Conservation (phyloP, 73 alveolate genomes). For the Paraurostyla sp. region DNA sequence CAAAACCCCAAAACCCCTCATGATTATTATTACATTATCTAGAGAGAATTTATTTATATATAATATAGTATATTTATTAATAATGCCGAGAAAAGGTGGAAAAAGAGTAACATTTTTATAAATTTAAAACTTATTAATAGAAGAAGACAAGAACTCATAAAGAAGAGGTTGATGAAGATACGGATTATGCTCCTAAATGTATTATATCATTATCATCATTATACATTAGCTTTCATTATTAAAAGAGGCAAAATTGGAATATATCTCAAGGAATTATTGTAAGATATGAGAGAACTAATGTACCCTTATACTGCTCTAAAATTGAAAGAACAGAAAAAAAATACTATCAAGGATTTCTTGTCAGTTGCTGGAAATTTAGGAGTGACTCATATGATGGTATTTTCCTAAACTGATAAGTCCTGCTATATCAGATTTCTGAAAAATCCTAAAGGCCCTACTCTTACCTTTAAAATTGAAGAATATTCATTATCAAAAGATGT, state of each 20-base stretch:
- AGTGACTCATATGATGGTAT: conserved; percentile 91
- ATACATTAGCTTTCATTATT: conserved; percentile 82
- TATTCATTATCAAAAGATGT: conserved; percentile 89
- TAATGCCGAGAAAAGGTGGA: conserved; percentile 95
- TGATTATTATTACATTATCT: no score
- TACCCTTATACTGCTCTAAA: conserved; percentile 91
- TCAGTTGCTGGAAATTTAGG: conserved; percentile 87
- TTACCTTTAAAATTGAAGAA: conserved; percentile 86
- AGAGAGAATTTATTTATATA: no score
- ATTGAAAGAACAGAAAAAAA: conserved; percentile 85
- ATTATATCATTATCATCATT: background rate
- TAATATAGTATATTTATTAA: no score
- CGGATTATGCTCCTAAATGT: conserved; percentile 68
- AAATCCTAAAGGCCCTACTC: conserved; percentile 95
- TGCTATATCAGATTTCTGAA: conserved; percentile 90
- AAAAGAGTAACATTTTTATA: conserved; percentile 62
- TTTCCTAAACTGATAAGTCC: conserved; percentile 86
- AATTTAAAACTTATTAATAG: background rate
- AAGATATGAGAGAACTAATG: conserved; percentile 87
- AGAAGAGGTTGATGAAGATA: conserved; percentile 84
- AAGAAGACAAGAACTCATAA: conserved; percentile 90
- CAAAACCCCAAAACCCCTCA: no score
- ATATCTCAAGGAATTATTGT: conserved; percentile 74
- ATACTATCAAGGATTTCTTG: conserved; percentile 88
- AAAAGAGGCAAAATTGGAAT: conserved; percentile 91